Base-by-base conservation (phyloP, 345 rosid species). In the Limnanthes douglasii region DNA sequence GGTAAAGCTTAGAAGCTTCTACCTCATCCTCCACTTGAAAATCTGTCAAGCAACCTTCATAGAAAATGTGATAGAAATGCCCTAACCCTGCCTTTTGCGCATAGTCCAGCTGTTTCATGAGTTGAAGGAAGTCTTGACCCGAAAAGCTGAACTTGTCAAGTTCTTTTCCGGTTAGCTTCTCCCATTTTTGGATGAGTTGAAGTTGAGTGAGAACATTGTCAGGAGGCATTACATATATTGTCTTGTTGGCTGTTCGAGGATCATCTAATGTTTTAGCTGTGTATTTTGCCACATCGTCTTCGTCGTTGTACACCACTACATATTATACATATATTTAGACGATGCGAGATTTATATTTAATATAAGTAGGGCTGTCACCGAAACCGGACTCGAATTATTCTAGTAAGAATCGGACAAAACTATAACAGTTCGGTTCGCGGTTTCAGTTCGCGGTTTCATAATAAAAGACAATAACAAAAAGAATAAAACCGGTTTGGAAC, bases 1-100 rank as follows among this genome's bases (percentile, higher is more conserved):
- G 95, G 50, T 83, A 88, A 8, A 88, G 83, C 30, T 35, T 27
- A 1, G 90, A 88, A 39, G 93, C 95, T 57, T 83, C 95, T 36
- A 31, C 69, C 3, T 48, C 73, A 49, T 75, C 65, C 11, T 59
- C 71, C 7, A 76, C 65, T 48, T 83, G 73, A 19, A 79, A 60
- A 53, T 86, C 72, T 6, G 90, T 57, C 12, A 83, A 52, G 38
- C 97, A 72, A 15, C 97, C 93, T 44, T 88, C 92, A 7, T 72
- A 88, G 54, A 58, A 88, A 0, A 88, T 62, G 38, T 88, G 94
- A 48, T 68, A 74, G 54, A 79, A 88, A 53, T 88, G 97, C 15
- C 93, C 90, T 10, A 72, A 22, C 22, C 84, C 97, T 3, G 55
- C 95, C 41, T 72, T 67, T 0, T 15, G 41, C 10, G 66, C 81